These are phyloP conservation scores for Xanthoparmelia taractica DNA, from an alignment of 495 filamentous ascomycete species.

Conservation along the genomic window DNA sequence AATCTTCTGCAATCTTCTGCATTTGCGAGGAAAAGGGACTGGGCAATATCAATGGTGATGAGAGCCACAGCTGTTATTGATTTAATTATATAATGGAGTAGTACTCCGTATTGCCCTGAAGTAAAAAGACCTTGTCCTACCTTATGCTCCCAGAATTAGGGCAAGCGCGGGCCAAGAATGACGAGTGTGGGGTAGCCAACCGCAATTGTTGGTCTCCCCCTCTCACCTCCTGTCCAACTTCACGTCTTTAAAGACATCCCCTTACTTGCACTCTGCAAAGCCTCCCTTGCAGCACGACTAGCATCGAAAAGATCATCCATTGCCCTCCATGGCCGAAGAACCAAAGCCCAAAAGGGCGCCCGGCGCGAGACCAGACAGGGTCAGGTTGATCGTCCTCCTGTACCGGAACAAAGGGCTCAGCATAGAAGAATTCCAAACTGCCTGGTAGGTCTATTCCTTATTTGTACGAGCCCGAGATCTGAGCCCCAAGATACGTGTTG, in stretches of 20 bases:
- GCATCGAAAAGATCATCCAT: not conserved
- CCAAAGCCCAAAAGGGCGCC: not conserved
- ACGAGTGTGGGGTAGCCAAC: not conserved
- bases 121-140: too few species aligned
- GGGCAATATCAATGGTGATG: not conserved
- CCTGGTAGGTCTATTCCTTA: constrained; percentile 7
- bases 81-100: too few species aligned
- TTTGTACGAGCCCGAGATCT: not conserved
- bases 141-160: not conserved
- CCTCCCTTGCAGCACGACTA: not conserved
- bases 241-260: not conserved
- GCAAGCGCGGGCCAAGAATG: not conserved
- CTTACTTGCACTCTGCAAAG: not conserved
- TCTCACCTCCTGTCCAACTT: not conserved
- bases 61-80: too few species aligned
- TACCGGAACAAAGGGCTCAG: constrained; percentile 22
- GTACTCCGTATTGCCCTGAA: too few species aligned
- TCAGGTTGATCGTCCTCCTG: constrained; percentile 15
- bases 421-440: constrained; percentile 19
- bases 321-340: not conserved
- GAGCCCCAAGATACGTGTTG: not conserved
- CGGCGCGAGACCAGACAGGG: constrained; percentile 6
- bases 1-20: not conserved
- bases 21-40: not conserved
- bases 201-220: not conserved